Base-by-base conservation (phyloP, 1,284 basidiomycete genomes). In the Tilletia indica region DNA sequence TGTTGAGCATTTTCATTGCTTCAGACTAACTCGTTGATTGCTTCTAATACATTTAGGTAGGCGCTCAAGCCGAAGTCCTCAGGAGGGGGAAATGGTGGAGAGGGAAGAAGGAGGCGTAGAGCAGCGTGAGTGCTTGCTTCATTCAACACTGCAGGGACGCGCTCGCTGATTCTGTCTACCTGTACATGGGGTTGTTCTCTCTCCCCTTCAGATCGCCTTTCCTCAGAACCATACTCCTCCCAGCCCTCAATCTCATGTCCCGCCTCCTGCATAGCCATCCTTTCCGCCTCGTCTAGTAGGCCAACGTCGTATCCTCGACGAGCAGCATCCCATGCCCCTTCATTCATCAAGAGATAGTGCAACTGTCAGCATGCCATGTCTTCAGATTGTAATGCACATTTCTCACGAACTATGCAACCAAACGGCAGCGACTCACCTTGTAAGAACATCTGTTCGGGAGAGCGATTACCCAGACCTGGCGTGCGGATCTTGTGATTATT, bases 401-500 rank as follows among this genome's bases (percentile, higher is more conserved):
- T n/a, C n/a, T n/a, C n/a, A n/a, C n/a, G n/a, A n/a, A n/a, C n/a
- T n/a, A n/a, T n/a, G n/a, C n/a, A n/a, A n/a, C n/a, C n/a, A n/a
- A n/a, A n/a, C n/a, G n/a, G n/a, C n/a, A n/a, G n/a, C n/a, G 6
- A 64, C 61, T 39, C 14, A 64, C 61, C 61, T 21, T 36, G 19
- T 31, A 36, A 16, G 21, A 39, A 64, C 61, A 64, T 64, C 34
- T 64, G 61, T 38, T 64, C 61, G 16, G 61, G 61, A 14, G 61
- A 39, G 9, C 4, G 31, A n/a, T 39, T 64, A 11, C 19, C 31
- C 61, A 64, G 34, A 16, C 61, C 61, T 36, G 31, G 31, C 19
- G 61, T 64, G 16, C 36, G 5, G 11, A 64, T 64, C 61, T 64
- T 64, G 61, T 64, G 61, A 36, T 64, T 36, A 36, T 64, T 64